phyloP scores from a whole-genome alignment of 163 green algal species.

The Trebouxiophyceae sp. region DNA sequence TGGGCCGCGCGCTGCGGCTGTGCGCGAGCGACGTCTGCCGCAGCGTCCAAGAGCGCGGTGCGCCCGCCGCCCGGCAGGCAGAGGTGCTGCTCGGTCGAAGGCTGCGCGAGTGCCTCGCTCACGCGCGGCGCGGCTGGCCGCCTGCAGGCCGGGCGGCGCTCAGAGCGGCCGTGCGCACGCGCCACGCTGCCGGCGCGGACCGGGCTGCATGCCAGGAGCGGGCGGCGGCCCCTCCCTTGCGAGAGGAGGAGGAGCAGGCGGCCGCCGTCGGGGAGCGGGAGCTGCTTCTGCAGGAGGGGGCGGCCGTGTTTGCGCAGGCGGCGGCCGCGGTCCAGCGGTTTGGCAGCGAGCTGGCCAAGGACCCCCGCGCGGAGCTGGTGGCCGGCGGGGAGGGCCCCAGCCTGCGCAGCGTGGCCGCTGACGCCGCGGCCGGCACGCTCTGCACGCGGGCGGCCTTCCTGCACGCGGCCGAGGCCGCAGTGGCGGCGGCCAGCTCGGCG shows the following conservation, averaged over 20 bases:
- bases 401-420: not conserved
- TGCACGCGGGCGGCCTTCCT: not conserved
- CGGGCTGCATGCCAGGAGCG: no score
- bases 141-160: no score
- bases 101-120: no score
- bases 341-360: not conserved
- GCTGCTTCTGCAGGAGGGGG: not conserved
- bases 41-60: not conserved
- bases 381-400: no score
- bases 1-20: not conserved
- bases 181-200: no score
- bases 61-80: not conserved
- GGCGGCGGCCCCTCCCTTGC: no score
- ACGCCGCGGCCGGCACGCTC: not conserved
- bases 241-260: no score
- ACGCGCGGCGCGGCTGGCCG: no score
- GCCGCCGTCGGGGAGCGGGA: not conserved
- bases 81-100: not conserved
- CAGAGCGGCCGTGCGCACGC: no score
- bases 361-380: not conserved
- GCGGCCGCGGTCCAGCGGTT: not conserved
- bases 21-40: no score
- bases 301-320: conserved; percentile 5
- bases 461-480: not conserved
- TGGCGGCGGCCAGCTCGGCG: not conserved